phyloP scores from a whole-genome alignment of 176 grass and related monocot genomes.

The Hsuehochloa calcarea region DNA sequence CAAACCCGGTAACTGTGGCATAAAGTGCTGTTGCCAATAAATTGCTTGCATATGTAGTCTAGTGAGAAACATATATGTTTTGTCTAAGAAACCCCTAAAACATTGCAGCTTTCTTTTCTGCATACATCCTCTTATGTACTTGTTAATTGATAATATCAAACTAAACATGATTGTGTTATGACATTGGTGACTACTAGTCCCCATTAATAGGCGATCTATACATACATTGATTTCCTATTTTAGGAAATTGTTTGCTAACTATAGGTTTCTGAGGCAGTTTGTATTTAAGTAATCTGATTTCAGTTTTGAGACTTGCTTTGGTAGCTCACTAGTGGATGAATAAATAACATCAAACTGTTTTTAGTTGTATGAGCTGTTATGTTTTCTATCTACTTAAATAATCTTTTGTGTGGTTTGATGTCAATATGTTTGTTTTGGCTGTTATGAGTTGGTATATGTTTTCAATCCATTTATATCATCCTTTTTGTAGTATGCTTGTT shows the following conservation, averaged over 20 bases:
- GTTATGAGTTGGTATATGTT: not conserved
- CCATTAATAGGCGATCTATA: not conserved
- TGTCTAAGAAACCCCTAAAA: not conserved
- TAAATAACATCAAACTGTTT: not conserved
- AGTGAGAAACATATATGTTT: not conserved
- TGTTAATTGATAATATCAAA: not conserved
- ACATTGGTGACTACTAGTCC: not conserved
- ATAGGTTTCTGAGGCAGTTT: not conserved
- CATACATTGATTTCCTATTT: not conserved
- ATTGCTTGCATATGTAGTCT: not conserved
- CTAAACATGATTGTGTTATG: not conserved
- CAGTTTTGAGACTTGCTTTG: not conserved
- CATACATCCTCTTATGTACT: not conserved
- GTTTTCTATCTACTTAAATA: not conserved
- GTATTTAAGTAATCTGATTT: not conserved
- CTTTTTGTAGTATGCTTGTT: not conserved
- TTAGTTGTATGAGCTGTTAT: not conserved
- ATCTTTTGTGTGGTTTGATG: not conserved
- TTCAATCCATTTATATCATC: not conserved
- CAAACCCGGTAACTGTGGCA: too few species aligned
- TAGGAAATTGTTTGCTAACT: not conserved
- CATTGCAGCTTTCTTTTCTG: not conserved
- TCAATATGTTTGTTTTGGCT: constrained; percentile 4
- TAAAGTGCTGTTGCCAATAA: not conserved
- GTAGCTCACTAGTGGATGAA: not conserved